A percentile compares a stretch with the other conserved stretches of the same genome.
Conservation (phyloP, 73 alveolate genomes). For the Vitrella brassicaformis region DNA sequence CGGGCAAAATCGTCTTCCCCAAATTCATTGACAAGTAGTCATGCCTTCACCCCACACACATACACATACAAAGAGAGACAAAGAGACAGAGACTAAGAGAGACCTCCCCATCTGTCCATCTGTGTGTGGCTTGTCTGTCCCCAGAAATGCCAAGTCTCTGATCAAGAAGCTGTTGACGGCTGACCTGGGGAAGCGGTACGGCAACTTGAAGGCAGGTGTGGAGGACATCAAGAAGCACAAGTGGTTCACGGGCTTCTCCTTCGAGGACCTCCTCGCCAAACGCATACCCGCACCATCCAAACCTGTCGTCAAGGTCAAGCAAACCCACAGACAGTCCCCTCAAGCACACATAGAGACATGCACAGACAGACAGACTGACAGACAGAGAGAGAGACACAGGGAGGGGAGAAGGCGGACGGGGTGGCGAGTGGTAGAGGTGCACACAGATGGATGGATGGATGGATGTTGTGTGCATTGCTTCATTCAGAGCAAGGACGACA, state of each 20-base stretch:
- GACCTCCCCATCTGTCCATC: neutral
- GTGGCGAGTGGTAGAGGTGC: too few species aligned
- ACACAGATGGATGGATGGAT: too few species aligned
- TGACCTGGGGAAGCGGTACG: slow-evolving; percentile 67
- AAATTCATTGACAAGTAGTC: slow-evolving; percentile 57
- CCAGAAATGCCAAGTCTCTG: slow-evolving; percentile 56
- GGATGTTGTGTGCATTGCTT: too few species aligned
- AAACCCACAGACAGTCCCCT: too few species aligned
- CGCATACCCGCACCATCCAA: slow-evolving; percentile 19
- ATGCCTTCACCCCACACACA: neutral
- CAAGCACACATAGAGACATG: too few species aligned
- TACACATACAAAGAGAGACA: neutral
- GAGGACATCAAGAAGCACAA: slow-evolving; percentile 6
- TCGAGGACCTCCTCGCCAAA: slow-evolving; percentile 18
- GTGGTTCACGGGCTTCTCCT: slow-evolving; percentile 27
- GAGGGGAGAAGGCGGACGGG: neutral
- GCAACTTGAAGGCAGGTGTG: slow-evolving; percentile 61
- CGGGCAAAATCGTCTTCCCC: slow-evolving; percentile 78
- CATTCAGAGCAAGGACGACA: neutral
- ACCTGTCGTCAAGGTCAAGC: too few species aligned
- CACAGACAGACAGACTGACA: neutral
- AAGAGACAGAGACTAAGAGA: neutral
- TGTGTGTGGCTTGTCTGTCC: neutral
- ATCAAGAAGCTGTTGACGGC: slow-evolving; percentile 71
- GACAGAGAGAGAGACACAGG: neutral